Conservation (phyloP, 2,329 filamentous ascomycete species). For the Onygenales sp. region DNA sequence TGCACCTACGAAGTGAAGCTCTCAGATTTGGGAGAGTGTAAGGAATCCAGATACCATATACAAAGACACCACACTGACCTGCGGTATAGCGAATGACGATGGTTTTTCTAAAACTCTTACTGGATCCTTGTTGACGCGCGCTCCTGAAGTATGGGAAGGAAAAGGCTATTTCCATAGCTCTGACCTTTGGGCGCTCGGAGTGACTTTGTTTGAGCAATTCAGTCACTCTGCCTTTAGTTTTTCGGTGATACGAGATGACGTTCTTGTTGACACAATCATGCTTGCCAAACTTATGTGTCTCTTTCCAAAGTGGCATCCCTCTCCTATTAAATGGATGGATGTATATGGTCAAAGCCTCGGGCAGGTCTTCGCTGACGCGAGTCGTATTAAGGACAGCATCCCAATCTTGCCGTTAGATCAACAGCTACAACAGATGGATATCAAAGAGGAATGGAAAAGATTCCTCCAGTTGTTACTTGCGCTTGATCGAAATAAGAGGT, state of each 20-base stretch:
- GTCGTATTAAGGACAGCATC: slow-evolving; percentile 7
- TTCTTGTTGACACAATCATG: slow-evolving; percentile 7
- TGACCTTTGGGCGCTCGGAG: slow-evolving; percentile 7
- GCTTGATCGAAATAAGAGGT: slow-evolving; percentile 7
- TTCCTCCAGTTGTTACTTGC: slow-evolving; percentile 6
- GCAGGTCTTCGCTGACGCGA: slow-evolving; percentile 6
- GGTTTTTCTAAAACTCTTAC: slow-evolving; percentile 7
- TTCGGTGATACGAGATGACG: slow-evolving; percentile 6
- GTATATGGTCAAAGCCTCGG: slow-evolving; percentile 7
- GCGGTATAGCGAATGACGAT: slow-evolving; percentile 7
- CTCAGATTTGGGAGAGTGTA: slow-evolving; percentile 8
- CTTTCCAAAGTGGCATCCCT: slow-evolving; percentile 5
- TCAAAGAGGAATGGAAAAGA: slow-evolving; percentile 5
- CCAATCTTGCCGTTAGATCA: slow-evolving; percentile 4
- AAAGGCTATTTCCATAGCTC: slow-evolving; percentile 7
- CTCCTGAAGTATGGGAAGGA: slow-evolving; percentile 8
- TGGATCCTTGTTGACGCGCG: slow-evolving; percentile 6
- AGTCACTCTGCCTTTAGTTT: slow-evolving; percentile 7
- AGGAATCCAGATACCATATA: slow-evolving; percentile 3
- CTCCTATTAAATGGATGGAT: slow-evolving; percentile 6
- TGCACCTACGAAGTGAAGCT: slow-evolving; percentile 6
- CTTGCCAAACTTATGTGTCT: slow-evolving; percentile 7
- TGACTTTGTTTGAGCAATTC: slow-evolving; percentile 6
- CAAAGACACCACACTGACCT: slow-evolving; percentile 5
- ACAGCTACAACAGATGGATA: slow-evolving; percentile 5